Evolutionary conservation across 2,329 filamentous ascomycete genomes (phyloP).

Genomic region (Dendrostoma leiphaemia): DNA sequence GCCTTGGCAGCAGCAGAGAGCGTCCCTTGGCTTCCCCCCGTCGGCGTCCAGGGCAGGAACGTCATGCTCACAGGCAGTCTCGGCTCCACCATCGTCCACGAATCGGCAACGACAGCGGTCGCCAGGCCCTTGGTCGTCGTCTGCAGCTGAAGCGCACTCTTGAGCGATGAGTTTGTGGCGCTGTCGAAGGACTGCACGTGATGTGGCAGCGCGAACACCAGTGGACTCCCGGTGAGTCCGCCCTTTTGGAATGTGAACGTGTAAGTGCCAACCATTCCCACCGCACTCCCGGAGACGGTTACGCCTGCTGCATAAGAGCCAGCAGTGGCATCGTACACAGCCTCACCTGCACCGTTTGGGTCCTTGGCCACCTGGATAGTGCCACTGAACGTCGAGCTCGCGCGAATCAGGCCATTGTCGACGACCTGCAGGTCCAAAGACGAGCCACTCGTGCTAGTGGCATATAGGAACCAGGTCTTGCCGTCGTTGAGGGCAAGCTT

Average conservation of each 20-base stretch:
- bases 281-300: conserved; percentile 60
- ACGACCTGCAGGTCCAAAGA: conserved; percentile 66
- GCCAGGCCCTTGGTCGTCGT: conserved; percentile 85
- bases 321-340: conserved; percentile 69
- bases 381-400: conserved; percentile 69
- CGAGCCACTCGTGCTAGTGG: conserved; percentile 56
- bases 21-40: conserved; percentile 40
- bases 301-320: conserved; percentile 71
- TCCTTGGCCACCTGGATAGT: conserved; percentile 82
- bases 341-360: conserved; percentile 58
- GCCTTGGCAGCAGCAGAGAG: conserved; percentile 55
- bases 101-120: conserved; percentile 67
- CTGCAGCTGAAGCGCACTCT: conserved; percentile 59
- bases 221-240: conserved; percentile 56
- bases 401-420: conserved; percentile 64
- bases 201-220: conserved; percentile 89
- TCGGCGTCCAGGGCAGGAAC: conserved; percentile 75
- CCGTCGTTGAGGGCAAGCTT: conserved; percentile 70
- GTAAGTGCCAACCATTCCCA: conserved; percentile 66
- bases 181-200: conserved; percentile 74
- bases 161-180: conserved; percentile 47
- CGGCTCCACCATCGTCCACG: conserved; percentile 75
- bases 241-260: conserved; percentile 69
- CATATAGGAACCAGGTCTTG: conserved; percentile 78
- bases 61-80: conserved; percentile 71